Evolutionary conservation across 768 basidiomycete genomes (phyloP), one percentile per base, ranked within the genome.

Genomic region (Trametes gibbosa): DNA sequence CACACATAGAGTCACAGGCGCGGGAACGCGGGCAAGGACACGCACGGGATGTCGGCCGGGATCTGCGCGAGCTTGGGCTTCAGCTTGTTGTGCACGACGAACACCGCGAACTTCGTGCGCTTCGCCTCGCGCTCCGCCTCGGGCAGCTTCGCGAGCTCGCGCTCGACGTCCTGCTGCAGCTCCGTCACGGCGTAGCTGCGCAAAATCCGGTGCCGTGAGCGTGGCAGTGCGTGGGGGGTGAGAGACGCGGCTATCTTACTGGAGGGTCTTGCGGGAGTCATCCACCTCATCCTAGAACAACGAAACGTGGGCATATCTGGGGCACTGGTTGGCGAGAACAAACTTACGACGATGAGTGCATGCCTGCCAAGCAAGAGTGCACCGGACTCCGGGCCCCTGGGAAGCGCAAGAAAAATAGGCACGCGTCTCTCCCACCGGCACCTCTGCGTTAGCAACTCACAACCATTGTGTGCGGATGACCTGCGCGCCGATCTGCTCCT

Each of bases 381-480:
- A 37, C 82, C 83, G 0, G 86, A 70, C 56, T 90, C 81, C 2
- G 86, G 81, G 13, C 87, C 87, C 40, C 86, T 89, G 64, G 23
- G 37, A 17, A 9, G 19, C 25, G 25, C 6, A 43, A 34, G 29
- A 40, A 25, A 48, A 45, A 32, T 45, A 42, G 50, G 49, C 39
- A 58, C 37, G 17, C 19, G 27, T 29, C 37, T 4, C 6, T 4
- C 17, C 17, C 6, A 14, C 17, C 6, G 16, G 37, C n/a, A n/a
- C n/a, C n/a, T n/a, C n/a, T 14, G 37, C 16, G 50, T 55, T 19
- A 13, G 7, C 13, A 76, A 10, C 88, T 70, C 72, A 91, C 90
- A 98, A 77, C 97, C 97, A 99, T 73, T 99, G 97, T 16, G 95
- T 99, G 54, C 95, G 83, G 66, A 97, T 78, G 63, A 99, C 92